A percentile compares a stretch with the other conserved stretches of the same genome.
These are phyloP conservation scores for Trichoderma koningii DNA, from an alignment of 2,329 filamentous ascomycete genomes.

Conservation along the genomic window DNA sequence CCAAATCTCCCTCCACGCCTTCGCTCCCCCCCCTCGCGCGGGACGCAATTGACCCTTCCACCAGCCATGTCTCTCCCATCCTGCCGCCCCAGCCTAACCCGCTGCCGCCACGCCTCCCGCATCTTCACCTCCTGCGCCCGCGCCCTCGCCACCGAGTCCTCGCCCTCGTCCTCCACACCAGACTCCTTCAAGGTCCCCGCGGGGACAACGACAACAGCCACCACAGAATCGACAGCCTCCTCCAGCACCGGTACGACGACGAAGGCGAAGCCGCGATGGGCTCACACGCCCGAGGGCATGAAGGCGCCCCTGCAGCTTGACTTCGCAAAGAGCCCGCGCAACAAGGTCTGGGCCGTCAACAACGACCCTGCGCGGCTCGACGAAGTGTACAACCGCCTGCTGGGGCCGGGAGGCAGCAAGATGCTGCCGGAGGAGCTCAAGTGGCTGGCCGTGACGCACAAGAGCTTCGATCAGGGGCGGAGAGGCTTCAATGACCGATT, in stretches of 20 bases:
- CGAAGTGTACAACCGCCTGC: conserved; percentile 71
- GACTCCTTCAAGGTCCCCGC: conserved; percentile 35
- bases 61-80: conserved; percentile 40
- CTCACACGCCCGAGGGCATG: conserved; percentile 68
- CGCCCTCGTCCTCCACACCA: conserved; percentile 30
- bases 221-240: conserved; percentile 4
- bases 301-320: conserved; percentile 68
- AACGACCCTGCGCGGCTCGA: conserved; percentile 73
- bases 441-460: conserved; percentile 96
- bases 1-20: not conserved
- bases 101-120: conserved; percentile 34
- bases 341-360: conserved; percentile 69
- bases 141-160: conserved; percentile 37
- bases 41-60: conserved; percentile 25
- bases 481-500: conserved; percentile 93
- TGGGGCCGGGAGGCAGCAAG: conserved; percentile 71
- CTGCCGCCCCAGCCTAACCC: conserved; percentile 37
- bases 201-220: conserved; percentile 16
- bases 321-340: conserved; percentile 55
- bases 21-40: not conserved
- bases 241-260: conserved; percentile 13
- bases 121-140: conserved; percentile 34
- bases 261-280: conserved; percentile 61
- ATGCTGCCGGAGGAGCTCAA: conserved; percentile 88
- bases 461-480: conserved; percentile 94